A percentile compares a stretch with the other conserved stretches of the same genome.
These are phyloP conservation scores for Physocladia obscura DNA, from an alignment of 192 early-diverging fungal species.

Conservation along the genomic window DNA sequence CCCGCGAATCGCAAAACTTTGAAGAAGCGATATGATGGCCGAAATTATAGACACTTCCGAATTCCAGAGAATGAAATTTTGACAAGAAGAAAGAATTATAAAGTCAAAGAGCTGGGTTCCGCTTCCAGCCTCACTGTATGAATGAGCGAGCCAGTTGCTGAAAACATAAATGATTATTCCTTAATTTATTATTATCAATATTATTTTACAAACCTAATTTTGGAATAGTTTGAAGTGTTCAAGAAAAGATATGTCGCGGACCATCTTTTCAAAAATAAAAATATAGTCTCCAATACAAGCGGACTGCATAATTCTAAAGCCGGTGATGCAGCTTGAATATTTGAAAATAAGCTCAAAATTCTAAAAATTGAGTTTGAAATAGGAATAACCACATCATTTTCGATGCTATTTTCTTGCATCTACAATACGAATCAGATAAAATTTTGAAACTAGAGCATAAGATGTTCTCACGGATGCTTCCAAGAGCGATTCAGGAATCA, in stretches of 20 bases:
- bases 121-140: slow-evolving; percentile 58
- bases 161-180: background rate
- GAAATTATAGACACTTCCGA: slow-evolving; percentile 65
- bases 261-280: slow-evolving; percentile 79
- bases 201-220: slow-evolving; percentile 53
- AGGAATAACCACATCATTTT: slow-evolving; percentile 20
- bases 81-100: slow-evolving; percentile 55
- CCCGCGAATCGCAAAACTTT: slow-evolving; percentile 8
- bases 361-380: slow-evolving; percentile 24
- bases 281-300: slow-evolving; percentile 63
- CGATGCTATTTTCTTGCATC: background rate
- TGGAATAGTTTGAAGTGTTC: slow-evolving; percentile 55
- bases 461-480: slow-evolving; percentile 57
- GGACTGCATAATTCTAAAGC: slow-evolving; percentile 62
- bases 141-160: background rate
- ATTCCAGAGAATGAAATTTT: slow-evolving; percentile 69
- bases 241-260: slow-evolving; percentile 68
- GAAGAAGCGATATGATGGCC: slow-evolving; percentile 19
- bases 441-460: slow-evolving; percentile 48
- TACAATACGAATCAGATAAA: background rate
- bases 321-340: slow-evolving; percentile 20
- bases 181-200: background rate
- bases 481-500: slow-evolving; percentile 65
- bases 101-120: slow-evolving; percentile 62
- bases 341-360: slow-evolving; percentile 22